Evolutionary conservation across 2,329 filamentous ascomycete species (phyloP), one percentile per base, ranked within the genome.

Genomic region (Pseudopyrenochaeta lycopersici): DNA sequence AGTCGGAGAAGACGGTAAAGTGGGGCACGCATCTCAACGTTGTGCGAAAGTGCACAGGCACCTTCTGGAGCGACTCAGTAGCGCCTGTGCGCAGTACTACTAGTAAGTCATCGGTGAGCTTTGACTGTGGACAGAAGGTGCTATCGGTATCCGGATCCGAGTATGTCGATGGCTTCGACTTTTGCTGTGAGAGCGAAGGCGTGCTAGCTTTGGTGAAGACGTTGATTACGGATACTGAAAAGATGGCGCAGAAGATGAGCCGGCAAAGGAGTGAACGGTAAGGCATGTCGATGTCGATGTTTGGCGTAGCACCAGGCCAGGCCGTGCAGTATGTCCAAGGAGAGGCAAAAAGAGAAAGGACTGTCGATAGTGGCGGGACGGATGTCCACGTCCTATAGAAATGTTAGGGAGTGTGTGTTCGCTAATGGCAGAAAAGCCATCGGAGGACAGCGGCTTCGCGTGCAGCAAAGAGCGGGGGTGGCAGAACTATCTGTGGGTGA

Each of bases 51-150:
- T 87, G 84, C 12, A 82, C 75, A 2, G 85, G 84, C 10, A 87
- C 75, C 65, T 86, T 86, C 44, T 83, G 79, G 40, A 77, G 77
- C 15, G 83, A 80, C 68, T 87, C 85, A 14, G 84, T 86, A 14
- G 84, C 84, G 36, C 85, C 85, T 1, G 85, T 87, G 56, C 84
- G 83, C 58, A 88, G 76, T n/a, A 86, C 76, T 4, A 87, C 80
- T 21, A 86, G 77, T 11, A 86, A 71, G 64, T 87, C 82, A 15
- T 85, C 79, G 46, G 70, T 69, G 14, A 75, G 61, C 23, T 68
- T 60, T 35, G 73, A 71, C 40, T 67, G 66, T 5, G 73, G 63
- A 52, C 73, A 76, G 30, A 66, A 62, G 45, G 71, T 44, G 14
- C 62, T 52, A n/a, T 64, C 45, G 29, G 65, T 48, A 11, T 50